phyloP scores from a whole-genome alignment of 2,329 filamentous ascomycete species.

The Colletotrichum viniferum region DNA sequence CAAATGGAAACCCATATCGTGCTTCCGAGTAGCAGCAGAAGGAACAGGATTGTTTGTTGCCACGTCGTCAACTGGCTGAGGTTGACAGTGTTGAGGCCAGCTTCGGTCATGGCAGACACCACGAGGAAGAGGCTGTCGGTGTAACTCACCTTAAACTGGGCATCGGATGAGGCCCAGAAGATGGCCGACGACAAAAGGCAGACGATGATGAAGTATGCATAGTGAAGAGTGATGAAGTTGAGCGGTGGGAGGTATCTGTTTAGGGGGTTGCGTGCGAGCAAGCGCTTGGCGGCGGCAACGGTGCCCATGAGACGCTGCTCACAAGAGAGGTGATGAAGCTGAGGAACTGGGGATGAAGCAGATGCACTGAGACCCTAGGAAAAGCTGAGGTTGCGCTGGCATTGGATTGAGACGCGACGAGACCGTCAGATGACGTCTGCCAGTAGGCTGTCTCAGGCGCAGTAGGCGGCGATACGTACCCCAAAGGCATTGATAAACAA shows the following conservation, averaged over 20 bases:
- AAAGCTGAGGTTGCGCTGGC: not conserved
- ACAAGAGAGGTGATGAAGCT: too few relatives aligned
- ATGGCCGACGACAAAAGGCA: conserved; percentile 62
- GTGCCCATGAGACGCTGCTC: not conserved
- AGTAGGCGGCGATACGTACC: not conserved
- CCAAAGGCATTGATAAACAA: not conserved
- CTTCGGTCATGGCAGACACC: conserved; percentile 69
- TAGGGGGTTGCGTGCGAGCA: not conserved
- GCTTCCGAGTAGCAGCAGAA: conserved; percentile 69
- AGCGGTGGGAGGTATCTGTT: conserved; percentile 38
- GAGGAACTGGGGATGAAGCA: not conserved
- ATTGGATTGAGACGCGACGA: not conserved
- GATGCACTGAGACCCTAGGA: not conserved
- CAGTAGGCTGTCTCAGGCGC: not conserved
- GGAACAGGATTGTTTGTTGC: conserved; percentile 69
- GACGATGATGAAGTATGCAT: conserved; percentile 66
- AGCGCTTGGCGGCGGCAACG: not conserved
- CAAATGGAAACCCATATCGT: conserved; percentile 69
- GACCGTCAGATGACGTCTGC: not conserved
- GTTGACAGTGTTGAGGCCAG: conserved; percentile 72
- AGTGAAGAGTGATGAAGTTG: conserved; percentile 70
- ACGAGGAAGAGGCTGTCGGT: conserved; percentile 70
- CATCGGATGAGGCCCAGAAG: conserved; percentile 63
- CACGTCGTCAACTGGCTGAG: conserved; percentile 68
- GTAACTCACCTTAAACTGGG: conserved; percentile 58